Percentiles rank a stretch among this genome's conserved stretches.
phyloP scores from a whole-genome alignment of 1,284 basidiomycete species.

The Cryptococcus sp. region DNA sequence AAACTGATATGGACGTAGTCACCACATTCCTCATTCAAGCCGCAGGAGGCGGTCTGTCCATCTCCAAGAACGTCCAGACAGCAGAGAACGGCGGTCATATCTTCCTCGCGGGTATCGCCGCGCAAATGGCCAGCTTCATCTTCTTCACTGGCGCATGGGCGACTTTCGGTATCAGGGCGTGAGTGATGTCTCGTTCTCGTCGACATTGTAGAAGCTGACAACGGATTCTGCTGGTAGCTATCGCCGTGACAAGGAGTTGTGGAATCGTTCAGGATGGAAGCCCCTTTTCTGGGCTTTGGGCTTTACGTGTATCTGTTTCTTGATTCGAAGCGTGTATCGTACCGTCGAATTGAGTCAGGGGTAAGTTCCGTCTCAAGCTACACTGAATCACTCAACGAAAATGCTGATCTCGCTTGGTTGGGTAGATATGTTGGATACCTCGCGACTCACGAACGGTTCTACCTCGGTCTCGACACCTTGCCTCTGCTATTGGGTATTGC shows the following conservation, averaged over 20 bases:
- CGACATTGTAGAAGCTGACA: neutral
- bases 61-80: constrained; percentile 34
- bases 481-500: constrained; percentile 62
- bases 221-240: constrained; percentile 18
- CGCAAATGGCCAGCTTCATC: constrained; percentile 66
- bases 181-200: constrained; percentile 21
- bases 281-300: constrained; percentile 60
- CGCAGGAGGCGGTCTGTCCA: constrained; percentile 53
- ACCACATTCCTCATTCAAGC: constrained; percentile 69
- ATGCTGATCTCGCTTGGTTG: neutral
- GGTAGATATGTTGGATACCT: constrained; percentile 60
- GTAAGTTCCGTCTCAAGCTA: constrained; percentile 15
- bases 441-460: constrained; percentile 63
- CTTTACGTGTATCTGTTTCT: constrained; percentile 66
- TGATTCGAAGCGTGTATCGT: constrained; percentile 69
- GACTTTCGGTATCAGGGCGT: constrained; percentile 62
- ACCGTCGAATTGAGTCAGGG: constrained; percentile 68
- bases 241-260: constrained; percentile 57
- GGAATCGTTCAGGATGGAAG: constrained; percentile 63
- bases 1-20: constrained; percentile 53
- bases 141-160: constrained; percentile 63
- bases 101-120: constrained; percentile 64
- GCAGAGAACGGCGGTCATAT: constrained; percentile 56
- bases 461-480: constrained; percentile 67
- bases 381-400: neutral